Conservation (phyloP, 176 grass and related monocot species). For the Triticum dicoccoides region DNA sequence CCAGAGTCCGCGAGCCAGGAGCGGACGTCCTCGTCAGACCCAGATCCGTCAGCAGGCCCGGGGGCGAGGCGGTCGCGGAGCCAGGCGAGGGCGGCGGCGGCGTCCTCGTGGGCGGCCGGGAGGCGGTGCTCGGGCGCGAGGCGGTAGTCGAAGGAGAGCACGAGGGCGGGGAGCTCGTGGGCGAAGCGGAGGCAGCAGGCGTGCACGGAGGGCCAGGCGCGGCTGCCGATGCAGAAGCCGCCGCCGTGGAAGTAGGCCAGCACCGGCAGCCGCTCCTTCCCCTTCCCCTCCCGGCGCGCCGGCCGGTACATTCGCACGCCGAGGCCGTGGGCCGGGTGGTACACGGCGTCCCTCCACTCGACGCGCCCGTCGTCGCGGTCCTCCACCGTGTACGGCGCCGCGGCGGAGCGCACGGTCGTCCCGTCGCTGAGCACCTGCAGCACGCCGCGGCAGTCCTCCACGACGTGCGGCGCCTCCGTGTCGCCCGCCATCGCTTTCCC, state of each 20-base stretch:
- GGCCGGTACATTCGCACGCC: constrained; percentile 24
- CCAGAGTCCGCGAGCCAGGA: constrained; percentile 22
- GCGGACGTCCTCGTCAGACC: background rate
- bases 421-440: constrained; percentile 24
- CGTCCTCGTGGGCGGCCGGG: constrained; percentile 48
- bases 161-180: constrained; percentile 34
- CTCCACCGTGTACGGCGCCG: background rate
- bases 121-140: constrained; percentile 70
- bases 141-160: constrained; percentile 62
- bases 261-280: background rate
- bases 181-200: constrained; percentile 49
- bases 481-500: background rate
- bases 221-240: constrained; percentile 54
- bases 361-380: constrained; percentile 42
- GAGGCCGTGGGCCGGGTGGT: background rate
- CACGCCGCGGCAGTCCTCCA: constrained; percentile 25
- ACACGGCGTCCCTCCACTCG: constrained; percentile 46
- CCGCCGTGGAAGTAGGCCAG: constrained; percentile 46
- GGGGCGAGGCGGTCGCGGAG: constrained; percentile 18
- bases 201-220: constrained; percentile 37
- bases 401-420: constrained; percentile 8
- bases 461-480: background rate
- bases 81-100: constrained; percentile 44
- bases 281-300: background rate
- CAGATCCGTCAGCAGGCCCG: background rate